Evolutionary conservation across 768 basidiomycete species (phyloP).

Genomic region (Russula sp.): DNA sequence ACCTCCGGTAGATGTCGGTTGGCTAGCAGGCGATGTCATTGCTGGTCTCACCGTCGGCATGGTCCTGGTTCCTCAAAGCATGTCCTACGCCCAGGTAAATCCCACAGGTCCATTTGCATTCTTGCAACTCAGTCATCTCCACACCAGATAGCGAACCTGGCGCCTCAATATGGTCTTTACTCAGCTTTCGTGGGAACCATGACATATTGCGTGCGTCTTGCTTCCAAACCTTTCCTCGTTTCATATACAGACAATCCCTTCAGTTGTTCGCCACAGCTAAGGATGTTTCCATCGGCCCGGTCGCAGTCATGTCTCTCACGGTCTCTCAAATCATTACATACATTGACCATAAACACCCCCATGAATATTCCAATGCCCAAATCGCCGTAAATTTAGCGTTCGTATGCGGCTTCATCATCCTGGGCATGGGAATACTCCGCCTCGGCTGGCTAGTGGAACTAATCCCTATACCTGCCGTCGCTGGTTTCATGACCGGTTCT

Average conservation of each 20-base stretch:
- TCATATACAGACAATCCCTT: conserved; percentile 8
- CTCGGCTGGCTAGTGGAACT: conserved; percentile 96
- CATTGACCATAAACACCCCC: conserved; percentile 53
- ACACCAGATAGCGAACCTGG: conserved; percentile 73
- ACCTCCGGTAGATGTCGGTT: conserved; percentile 45
- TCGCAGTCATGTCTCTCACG: conserved; percentile 96
- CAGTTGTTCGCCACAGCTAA: conserved; percentile 96
- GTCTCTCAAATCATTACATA: conserved; percentile 74
- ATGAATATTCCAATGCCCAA: conserved; percentile 59
- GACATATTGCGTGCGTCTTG: conserved; percentile 69
- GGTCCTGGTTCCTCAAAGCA: conserved; percentile 90
- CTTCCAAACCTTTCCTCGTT: background rate
- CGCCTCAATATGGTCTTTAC: conserved; percentile 87
- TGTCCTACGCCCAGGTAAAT: conserved; percentile 78
- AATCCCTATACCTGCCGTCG: conserved; percentile 81
- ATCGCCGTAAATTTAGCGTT: conserved; percentile 87
- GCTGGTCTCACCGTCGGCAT: conserved; percentile 93
- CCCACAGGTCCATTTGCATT: background rate
- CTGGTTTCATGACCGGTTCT: conserved; percentile 97
- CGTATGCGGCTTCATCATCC: conserved; percentile 86
- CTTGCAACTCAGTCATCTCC: background rate
- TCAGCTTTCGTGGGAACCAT: conserved; percentile 88
- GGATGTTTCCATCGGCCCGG: conserved; percentile 98
- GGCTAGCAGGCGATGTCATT: conserved; percentile 83
- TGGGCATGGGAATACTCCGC: conserved; percentile 84